Evolutionary conservation across 2,329 filamentous ascomycete species (phyloP).

Genomic region (Microascus cirrosus): DNA sequence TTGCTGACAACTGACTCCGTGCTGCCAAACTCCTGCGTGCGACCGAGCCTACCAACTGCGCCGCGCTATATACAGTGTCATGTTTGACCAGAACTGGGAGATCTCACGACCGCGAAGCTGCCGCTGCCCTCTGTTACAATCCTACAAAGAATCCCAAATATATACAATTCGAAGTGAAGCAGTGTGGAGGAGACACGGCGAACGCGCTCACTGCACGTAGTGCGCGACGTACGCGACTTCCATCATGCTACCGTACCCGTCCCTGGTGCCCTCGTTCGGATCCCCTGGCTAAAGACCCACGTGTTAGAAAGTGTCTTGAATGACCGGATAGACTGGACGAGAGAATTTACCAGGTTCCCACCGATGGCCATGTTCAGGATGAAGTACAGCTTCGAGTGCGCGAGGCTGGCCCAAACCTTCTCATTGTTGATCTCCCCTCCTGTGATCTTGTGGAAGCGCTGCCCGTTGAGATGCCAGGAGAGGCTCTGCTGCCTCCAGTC

Average conservation of each 20-base stretch:
- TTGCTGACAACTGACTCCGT: neutral
- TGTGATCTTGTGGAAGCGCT: constrained; percentile 27
- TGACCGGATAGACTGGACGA: neutral
- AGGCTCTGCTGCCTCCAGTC: constrained; percentile 38
- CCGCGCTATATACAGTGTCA: neutral
- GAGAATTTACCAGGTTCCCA: constrained; percentile 34
- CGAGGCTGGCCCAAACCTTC: constrained; percentile 35
- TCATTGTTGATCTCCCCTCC: constrained; percentile 32
- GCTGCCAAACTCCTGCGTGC: neutral
- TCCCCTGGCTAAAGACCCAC: constrained; percentile 29
- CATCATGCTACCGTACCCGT: constrained; percentile 20
- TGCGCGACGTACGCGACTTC: constrained; percentile 14
- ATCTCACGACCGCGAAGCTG: neutral
- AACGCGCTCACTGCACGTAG: constrained; percentile 8
- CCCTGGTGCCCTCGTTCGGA: constrained; percentile 32
- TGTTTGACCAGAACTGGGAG: neutral
- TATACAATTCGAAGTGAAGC: neutral
- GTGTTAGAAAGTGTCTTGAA: neutral
- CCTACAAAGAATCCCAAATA: neutral
- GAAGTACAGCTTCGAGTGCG: constrained; percentile 37
- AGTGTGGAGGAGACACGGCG: neutral
- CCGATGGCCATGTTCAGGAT: constrained; percentile 46
- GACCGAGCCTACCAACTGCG: neutral
- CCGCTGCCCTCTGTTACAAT: neutral
- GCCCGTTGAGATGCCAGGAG: constrained; percentile 36